phyloP scores from a whole-genome alignment of 768 basidiomycete genomes.

The Paxillus ammoniavirescens region DNA sequence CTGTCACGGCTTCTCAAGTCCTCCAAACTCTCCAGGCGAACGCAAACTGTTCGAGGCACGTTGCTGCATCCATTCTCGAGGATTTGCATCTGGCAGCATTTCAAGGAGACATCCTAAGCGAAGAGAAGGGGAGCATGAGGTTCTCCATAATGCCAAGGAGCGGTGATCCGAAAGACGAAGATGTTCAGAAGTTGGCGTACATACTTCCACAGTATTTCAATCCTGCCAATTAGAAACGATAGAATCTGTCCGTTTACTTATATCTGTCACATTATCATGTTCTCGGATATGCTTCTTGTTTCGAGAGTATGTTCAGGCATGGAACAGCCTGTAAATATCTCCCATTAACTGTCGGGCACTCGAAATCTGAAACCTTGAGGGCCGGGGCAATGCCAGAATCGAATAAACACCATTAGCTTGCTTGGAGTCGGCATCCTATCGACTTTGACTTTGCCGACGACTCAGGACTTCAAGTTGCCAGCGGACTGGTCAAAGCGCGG shows the following conservation, averaged over 20 bases:
- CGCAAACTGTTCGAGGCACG: slow-evolving; percentile 79
- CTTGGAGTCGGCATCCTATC: too few relatives aligned
- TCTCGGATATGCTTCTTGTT: too few relatives aligned
- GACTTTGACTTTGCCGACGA: too few relatives aligned
- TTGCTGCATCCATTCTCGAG: slow-evolving; percentile 66
- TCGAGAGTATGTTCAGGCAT: too few relatives aligned
- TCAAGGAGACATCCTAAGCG: slow-evolving; percentile 54
- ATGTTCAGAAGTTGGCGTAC: slow-evolving; percentile 67
- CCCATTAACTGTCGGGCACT: too few relatives aligned
- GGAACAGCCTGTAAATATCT: too few relatives aligned
- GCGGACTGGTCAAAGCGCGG: too few relatives aligned
- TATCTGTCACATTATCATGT: too few relatives aligned
- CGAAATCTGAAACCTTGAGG: too few relatives aligned
- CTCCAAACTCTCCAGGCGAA: slow-evolving; percentile 86
- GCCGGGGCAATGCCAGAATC: too few relatives aligned
- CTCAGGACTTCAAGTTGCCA: too few relatives aligned
- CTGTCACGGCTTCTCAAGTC: slow-evolving; percentile 90
- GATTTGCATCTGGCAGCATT: slow-evolving; percentile 62
- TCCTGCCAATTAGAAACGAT: slow-evolving; percentile 1
- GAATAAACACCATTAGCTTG: too few relatives aligned
- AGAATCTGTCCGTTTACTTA: neutral
- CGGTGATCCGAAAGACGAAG: slow-evolving; percentile 51
- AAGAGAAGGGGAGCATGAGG: slow-evolving; percentile 81
- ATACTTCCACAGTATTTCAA: slow-evolving; percentile 78
- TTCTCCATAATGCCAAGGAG: slow-evolving; percentile 79